Evolutionary conservation across 2,329 filamentous ascomycete genomes (phyloP).

Genomic region (Penicillium capsulatum): DNA sequence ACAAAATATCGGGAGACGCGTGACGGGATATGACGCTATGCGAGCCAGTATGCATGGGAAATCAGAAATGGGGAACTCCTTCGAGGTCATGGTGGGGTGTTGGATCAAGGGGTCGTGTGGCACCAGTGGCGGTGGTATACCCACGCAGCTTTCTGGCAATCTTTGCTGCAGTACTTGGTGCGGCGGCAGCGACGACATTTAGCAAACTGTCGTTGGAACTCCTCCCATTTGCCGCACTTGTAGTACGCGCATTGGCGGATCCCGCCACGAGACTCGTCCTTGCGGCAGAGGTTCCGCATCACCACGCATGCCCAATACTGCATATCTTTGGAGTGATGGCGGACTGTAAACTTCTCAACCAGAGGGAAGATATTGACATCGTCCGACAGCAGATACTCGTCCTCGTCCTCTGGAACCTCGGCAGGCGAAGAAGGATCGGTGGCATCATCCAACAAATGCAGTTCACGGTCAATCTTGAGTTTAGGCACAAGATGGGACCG

Average conservation of each 20-base stretch:
- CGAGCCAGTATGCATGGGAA: slow-evolving; percentile 34
- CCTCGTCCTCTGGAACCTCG: slow-evolving; percentile 56
- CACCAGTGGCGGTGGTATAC: slow-evolving; percentile 98
- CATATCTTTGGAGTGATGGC: slow-evolving; percentile 95
- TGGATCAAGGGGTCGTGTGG: slow-evolving; percentile 43
- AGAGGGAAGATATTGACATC: slow-evolving; percentile 98
- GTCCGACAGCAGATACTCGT: slow-evolving; percentile 86
- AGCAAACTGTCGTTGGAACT: slow-evolving; percentile 92
- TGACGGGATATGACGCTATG: slow-evolving; percentile 36
- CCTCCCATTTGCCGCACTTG: slow-evolving; percentile 97
- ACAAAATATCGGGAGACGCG: slow-evolving; percentile 22
- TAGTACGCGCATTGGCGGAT: slow-evolving; percentile 98
- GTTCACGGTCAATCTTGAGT: slow-evolving; percentile 82
- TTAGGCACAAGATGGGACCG: slow-evolving; percentile 88
- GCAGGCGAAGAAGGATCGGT: slow-evolving; percentile 40
- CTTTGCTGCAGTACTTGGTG: slow-evolving; percentile 99
- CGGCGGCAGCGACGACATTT: slow-evolving; percentile 94
- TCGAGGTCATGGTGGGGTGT: slow-evolving; percentile 22
- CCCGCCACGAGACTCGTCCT: slow-evolving; percentile 89
- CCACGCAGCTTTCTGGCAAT: slow-evolving; percentile 99
- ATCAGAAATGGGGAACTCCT: slow-evolving; percentile 28
- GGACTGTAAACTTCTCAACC: slow-evolving; percentile 96
- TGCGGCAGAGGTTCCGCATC: slow-evolving; percentile 97
- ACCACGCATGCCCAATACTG: slow-evolving; percentile 99
- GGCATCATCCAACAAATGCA: slow-evolving; percentile 73